Evolutionary conservation across 1,139 yeast genomes (phyloP).

Genomic region (Pneumocystis murina): DNA sequence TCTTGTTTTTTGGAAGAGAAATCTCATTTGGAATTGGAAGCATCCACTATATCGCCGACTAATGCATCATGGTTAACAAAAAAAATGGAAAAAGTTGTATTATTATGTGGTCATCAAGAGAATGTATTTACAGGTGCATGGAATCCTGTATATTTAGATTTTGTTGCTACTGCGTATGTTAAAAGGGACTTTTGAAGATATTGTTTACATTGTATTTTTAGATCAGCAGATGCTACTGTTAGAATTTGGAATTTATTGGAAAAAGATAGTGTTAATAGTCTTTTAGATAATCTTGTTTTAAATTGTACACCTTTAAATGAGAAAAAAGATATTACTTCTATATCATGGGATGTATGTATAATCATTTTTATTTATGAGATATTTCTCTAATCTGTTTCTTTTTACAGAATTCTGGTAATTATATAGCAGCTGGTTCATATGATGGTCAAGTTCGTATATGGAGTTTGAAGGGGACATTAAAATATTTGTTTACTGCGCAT

Average conservation of each 20-base stretch:
- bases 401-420: constrained; percentile 7
- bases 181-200: not conserved
- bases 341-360: constrained; percentile 6
- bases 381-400: not conserved
- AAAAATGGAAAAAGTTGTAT: constrained; percentile 22
- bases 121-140: constrained; percentile 7
- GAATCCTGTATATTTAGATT: not conserved
- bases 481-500: constrained; percentile 44
- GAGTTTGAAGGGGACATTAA: constrained; percentile 22
- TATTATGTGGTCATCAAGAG: constrained; percentile 23
- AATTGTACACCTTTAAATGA: constrained; percentile 1
- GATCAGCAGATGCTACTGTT: constrained; percentile 1
- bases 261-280: not conserved
- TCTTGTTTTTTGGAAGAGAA: not conserved
- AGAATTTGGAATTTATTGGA: not conserved
- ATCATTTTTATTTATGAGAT: not conserved
- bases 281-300: not conserved
- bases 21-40: not conserved
- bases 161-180: constrained; percentile 2
- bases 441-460: constrained; percentile 11
- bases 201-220: not conserved
- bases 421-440: constrained; percentile 7
- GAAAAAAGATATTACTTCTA: constrained; percentile 6
- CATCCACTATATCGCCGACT: not conserved
- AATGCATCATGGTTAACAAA: constrained; percentile 21